These are phyloP conservation scores for Lyophyllum semitale DNA, from an alignment of 768 basidiomycete genomes.

Conservation along the genomic window DNA sequence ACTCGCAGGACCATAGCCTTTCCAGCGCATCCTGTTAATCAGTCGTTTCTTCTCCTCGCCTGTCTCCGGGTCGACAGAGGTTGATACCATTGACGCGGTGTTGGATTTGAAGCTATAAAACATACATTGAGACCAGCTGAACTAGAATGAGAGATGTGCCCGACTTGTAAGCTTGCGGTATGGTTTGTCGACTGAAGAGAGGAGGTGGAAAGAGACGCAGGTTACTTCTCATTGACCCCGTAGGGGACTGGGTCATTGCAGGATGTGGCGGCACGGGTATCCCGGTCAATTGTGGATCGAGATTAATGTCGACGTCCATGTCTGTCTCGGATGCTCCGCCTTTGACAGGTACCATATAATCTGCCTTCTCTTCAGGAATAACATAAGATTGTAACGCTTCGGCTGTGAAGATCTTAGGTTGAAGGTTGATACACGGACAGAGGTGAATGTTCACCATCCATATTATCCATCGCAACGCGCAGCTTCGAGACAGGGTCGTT, in stretches of 20 bases:
- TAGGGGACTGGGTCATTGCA: constrained; percentile 1
- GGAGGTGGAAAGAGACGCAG: constrained; percentile 86
- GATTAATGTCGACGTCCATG: constrained; percentile 36
- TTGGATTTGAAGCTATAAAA: constrained; percentile 72
- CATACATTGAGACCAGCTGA: neutral
- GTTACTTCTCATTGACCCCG: constrained; percentile 45
- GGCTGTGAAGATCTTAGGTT: constrained; percentile 46
- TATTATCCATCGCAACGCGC: constrained; percentile 69
- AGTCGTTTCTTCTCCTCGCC: constrained; percentile 81
- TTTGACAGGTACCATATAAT: constrained; percentile 46
- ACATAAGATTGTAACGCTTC: constrained; percentile 70
- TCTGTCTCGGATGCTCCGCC: constrained; percentile 17
- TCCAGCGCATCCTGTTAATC: constrained; percentile 89
- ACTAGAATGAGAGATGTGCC: constrained; percentile 13
- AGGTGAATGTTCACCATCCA: constrained; percentile 69
- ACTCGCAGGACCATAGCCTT: constrained; percentile 74
- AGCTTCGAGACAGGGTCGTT: constrained; percentile 72
- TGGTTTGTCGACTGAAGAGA: constrained; percentile 78
- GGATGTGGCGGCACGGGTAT: constrained; percentile 15
- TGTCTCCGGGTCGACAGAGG: constrained; percentile 68
- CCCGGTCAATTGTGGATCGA: constrained; percentile 51
- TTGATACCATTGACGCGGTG: constrained; percentile 69
- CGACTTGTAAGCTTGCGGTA: constrained; percentile 83
- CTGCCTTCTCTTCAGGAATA: constrained; percentile 69
- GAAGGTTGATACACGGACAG: neutral